Percentiles rank a stretch among this genome's conserved stretches.
Conservation (phyloP, 2,329 filamentous ascomycete genomes). For the Zopfia rhizophila region DNA sequence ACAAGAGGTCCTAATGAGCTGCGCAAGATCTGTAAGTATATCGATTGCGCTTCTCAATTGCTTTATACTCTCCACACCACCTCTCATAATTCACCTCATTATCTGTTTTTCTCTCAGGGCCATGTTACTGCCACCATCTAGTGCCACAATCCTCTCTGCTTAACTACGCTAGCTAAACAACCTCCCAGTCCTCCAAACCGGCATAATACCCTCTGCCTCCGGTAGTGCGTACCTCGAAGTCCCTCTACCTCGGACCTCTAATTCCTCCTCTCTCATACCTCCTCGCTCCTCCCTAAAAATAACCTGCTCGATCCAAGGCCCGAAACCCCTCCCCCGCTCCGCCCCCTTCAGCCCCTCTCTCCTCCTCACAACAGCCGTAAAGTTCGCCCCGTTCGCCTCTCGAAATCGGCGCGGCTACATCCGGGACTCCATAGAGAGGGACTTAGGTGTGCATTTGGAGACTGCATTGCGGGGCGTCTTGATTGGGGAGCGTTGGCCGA, state of each 20-base stretch:
- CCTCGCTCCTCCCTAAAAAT: constrained; percentile 81
- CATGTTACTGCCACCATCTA: background rate
- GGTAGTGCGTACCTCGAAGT: constrained; percentile 87
- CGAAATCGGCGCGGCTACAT: constrained; percentile 84
- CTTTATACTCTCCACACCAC: background rate
- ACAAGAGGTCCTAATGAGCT: constrained; percentile 75
- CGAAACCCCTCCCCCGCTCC: constrained; percentile 87
- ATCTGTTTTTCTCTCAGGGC: background rate
- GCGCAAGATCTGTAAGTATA: constrained; percentile 82
- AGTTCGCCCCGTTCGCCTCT: constrained; percentile 95
- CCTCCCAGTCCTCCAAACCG: constrained; percentile 83
- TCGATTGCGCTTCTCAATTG: background rate
- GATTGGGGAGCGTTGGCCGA: constrained; percentile 96
- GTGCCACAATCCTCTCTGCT: constrained; percentile 1
- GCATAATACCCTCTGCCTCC: constrained; percentile 90
- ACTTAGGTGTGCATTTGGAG: constrained; percentile 90
- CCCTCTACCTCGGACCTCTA: constrained; percentile 54
- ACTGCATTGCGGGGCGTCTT: constrained; percentile 89
- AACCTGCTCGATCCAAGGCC: constrained; percentile 91
- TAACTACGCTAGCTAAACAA: constrained; percentile 29
- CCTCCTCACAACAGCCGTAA: constrained; percentile 91
- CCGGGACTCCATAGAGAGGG: constrained; percentile 85
- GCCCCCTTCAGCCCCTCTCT: constrained; percentile 93
- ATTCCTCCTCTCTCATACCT: constrained; percentile 60
- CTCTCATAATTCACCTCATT: background rate